These are phyloP conservation scores for Sungouiozyma ichnusensis DNA, from an alignment of 805 yeast species.

Conservation along the genomic window DNA sequence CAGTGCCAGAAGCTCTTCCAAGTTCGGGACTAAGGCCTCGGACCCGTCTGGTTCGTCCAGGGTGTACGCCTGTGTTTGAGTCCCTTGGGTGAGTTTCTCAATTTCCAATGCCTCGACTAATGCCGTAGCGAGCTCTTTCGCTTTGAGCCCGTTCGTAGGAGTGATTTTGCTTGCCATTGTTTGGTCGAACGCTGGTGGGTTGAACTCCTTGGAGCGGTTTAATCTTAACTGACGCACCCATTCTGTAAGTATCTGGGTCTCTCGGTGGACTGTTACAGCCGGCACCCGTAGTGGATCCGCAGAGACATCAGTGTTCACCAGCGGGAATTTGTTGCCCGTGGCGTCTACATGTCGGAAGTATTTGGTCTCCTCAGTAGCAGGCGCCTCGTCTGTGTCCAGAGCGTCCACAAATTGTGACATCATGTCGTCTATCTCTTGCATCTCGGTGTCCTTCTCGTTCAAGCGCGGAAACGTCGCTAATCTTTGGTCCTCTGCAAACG, in stretches of 20 bases:
- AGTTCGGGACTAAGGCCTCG: constrained; percentile 9
- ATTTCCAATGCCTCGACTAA: constrained; percentile 15
- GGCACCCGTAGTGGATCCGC: constrained; percentile 19
- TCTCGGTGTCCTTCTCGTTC: constrained; percentile 19
- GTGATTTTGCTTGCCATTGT: constrained; percentile 11
- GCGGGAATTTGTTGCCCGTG: background rate
- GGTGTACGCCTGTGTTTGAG: too few species aligned
- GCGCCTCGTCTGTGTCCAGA: constrained; percentile 33
- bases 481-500: constrained; percentile 68
- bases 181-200: constrained; percentile 23
- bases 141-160: constrained; percentile 8
- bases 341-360: constrained; percentile 11
- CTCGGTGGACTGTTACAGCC: constrained; percentile 26
- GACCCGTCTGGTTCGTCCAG: background rate
- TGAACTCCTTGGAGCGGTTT: constrained; percentile 10
- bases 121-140: background rate
- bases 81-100: too few species aligned
- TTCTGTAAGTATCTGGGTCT: constrained; percentile 18
- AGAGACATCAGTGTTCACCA: too few species aligned
- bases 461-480: constrained; percentile 42
- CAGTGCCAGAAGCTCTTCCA: constrained; percentile 14
- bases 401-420: constrained; percentile 37
- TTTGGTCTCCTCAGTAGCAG: constrained; percentile 8
- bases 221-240: constrained; percentile 17
- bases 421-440: constrained; percentile 24